Conservation (phyloP, 129 eudicot genomes). For the Daucus carota region DNA sequence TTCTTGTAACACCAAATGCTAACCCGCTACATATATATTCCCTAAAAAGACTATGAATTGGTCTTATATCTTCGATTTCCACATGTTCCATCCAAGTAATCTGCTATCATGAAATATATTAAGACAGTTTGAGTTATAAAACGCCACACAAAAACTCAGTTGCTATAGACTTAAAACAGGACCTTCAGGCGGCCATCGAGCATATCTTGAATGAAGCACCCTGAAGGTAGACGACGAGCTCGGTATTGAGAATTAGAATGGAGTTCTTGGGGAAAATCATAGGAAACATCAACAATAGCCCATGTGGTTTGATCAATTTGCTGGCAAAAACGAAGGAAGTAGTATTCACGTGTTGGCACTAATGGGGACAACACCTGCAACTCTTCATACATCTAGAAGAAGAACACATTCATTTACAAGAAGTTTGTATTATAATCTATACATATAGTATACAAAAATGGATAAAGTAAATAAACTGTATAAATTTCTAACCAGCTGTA, state of each 20-base stretch:
- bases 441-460: neutral
- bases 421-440: neutral
- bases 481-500: slow-evolving; percentile 43
- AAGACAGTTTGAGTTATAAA: neutral
- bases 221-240: slow-evolving; percentile 53
- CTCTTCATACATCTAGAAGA: slow-evolving; percentile 50
- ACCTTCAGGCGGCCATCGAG: slow-evolving; percentile 64
- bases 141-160: neutral
- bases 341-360: slow-evolving; percentile 40
- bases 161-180: neutral
- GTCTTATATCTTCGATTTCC: slow-evolving; percentile 43
- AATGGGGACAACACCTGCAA: slow-evolving; percentile 61
- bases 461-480: neutral
- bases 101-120: slow-evolving; percentile 16
- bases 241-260: slow-evolving; percentile 21
- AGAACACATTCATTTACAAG: neutral
- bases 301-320: slow-evolving; percentile 56
- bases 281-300: slow-evolving; percentile 63
- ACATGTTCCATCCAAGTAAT: slow-evolving; percentile 66
- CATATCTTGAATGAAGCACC: slow-evolving; percentile 69
- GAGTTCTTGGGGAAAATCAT: slow-evolving; percentile 26
- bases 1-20: slow-evolving; percentile 56
- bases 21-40: slow-evolving; percentile 39
- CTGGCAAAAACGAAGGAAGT: slow-evolving; percentile 53
- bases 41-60: slow-evolving; percentile 32